Evolutionary conservation across 176 grass and related monocot genomes (phyloP), one percentile per base, ranked within the genome.

Genomic region (maize (Zea mays)): DNA sequence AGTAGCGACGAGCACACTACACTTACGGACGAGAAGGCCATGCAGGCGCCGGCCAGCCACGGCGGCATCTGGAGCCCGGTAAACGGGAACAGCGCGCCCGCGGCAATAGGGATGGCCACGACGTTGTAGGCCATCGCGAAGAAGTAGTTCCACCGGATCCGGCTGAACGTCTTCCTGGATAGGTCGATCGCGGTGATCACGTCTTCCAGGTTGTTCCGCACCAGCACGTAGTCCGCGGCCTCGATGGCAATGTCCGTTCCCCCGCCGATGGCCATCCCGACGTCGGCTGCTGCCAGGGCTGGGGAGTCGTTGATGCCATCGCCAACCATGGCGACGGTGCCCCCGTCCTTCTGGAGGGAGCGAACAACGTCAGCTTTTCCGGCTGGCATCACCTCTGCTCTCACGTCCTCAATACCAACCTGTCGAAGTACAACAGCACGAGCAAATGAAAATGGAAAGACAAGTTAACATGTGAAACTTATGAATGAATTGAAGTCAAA

Each of bases 121-220:
- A 91, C 61, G 19, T 97, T 97, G 83, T 97, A 97, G 10, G 94
- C 88, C 88, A 97, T 97, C 0, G 94, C 94, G 43, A 97, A 97
- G 86, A 97, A 93, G 81, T 97, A 97, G 76, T 97, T 97, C 94
- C 81, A 97, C 4, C 94, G 89, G 75, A 97, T 97, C n/a, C 94
- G 88, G 67, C 83, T 84, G 77, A 97, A 97, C 1, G 94, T 97
- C 82, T 97, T 97, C 89, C 91, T 81, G 38, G 94, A 97, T 62
- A 97, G 91, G 45, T 97, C 94, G 12, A 97, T 93, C 4, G 94
- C 94, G 1, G 91, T 97, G 71, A 97, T 97, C 35, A 97, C 94
- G 41, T 97, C 94, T 43, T 97, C 94, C 41, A 97, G 88, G 88
- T 88, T 97, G 71, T 89, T 97, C 78, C 90, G 81, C 66, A 97